These are phyloP conservation scores for Ramalina peruviana DNA, from an alignment of 495 filamentous ascomycete species.

Conservation along the genomic window DNA sequence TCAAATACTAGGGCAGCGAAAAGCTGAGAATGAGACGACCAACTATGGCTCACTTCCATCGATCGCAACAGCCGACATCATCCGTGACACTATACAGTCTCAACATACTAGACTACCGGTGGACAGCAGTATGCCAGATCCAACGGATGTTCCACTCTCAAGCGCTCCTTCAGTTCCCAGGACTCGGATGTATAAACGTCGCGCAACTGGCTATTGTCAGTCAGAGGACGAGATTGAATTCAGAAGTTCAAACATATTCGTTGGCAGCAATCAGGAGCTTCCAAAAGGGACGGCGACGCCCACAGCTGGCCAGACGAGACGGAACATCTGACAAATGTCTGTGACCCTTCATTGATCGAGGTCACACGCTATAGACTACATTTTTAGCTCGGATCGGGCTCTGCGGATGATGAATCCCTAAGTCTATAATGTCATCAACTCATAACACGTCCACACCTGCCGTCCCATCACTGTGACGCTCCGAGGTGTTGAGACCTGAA, in stretches of 20 bases:
- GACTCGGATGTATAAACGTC: not conserved
- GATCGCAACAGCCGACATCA: too few relatives aligned
- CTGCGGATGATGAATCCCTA: conserved; percentile 15
- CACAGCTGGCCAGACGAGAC: not conserved
- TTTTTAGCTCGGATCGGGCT: not conserved
- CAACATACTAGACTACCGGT: too few relatives aligned
- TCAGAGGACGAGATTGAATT: conserved; percentile 6
- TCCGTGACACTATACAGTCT: too few relatives aligned
- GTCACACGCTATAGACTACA: not conserved
- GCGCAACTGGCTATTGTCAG: too few relatives aligned
- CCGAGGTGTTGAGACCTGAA: conserved; percentile 21
- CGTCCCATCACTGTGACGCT: conserved; percentile 2
- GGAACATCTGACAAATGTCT: too few relatives aligned
- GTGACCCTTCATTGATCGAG: too few relatives aligned
- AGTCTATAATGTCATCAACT: conserved; percentile 2
- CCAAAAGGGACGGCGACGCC: not conserved
- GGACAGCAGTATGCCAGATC: conserved; percentile 8
- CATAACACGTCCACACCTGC: conserved; percentile 4
- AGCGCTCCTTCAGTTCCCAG: too few relatives aligned
- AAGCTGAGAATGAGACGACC: too few relatives aligned
- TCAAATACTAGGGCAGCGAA: too few relatives aligned
- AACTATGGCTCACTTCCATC: too few relatives aligned
- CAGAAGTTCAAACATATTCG: conserved; percentile 10
- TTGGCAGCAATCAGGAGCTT: conserved; percentile 2
- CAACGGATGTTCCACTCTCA: not conserved